Evolutionary conservation across 352 stramenopile species (phyloP), one percentile per base, ranked within the genome.

Genomic region (Phytopythium kandeliae): DNA sequence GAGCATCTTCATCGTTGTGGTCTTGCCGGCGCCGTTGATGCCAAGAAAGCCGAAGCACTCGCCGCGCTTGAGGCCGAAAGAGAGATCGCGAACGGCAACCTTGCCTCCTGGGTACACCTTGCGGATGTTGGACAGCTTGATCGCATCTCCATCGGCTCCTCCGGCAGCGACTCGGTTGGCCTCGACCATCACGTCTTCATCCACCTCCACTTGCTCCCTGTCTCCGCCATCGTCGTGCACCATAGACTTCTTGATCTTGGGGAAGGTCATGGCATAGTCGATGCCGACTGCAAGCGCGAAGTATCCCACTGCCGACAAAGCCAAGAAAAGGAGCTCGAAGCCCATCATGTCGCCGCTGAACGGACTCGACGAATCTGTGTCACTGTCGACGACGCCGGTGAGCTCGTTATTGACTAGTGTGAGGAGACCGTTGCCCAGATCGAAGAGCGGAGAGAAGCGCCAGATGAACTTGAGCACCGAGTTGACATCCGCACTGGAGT

Each of bases 1-100:
- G 13, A 98, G 60, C 71, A 98, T 96, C 43, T 95, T 96, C 66
- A 98, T 92, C 15, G 92, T 96, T 9, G 92, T 97, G 0, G 89
- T 96, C 60, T 98, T 98, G 28, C 93, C 93, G 3, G 78, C 94
- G 19, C 92, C 90, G 58, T 98, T 98, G 54, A 97, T 93, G 30
- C 93, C 93, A 1, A 98, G 68, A 48, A 96, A 91, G 2, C 93
- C 92, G 56, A 98, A 97, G 51, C 89, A 96, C 42, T 98, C 85
- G 21, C 92, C 89, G 7, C 69, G 60, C 26, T 69, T 63, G n/a
- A 96, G 53, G 28, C 72, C 79, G 22, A 96, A 90, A 0, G 73
- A 87, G 21, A 96, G 54, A 36, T 84, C 55, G 28, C 65, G 53
- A 13, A 95, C 74, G 2, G 81, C 88, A 10, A 89, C 65, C 55